Evolutionary conservation across 768 basidiomycete genomes (phyloP).

Genomic region (Mycena crocata): DNA sequence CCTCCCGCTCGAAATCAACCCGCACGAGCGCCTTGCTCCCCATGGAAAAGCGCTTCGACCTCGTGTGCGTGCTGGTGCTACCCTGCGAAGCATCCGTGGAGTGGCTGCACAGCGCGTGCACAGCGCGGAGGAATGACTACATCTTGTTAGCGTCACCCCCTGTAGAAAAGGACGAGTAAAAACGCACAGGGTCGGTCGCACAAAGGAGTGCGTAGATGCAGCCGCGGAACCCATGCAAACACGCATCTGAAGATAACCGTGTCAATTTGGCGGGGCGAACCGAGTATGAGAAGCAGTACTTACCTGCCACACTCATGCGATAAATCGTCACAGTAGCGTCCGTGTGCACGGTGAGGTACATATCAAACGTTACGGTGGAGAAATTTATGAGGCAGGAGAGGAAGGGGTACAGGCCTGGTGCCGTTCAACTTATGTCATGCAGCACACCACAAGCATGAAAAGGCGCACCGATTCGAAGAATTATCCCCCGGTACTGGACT

Average conservation of each 20-base stretch:
- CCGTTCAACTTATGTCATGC: not conserved
- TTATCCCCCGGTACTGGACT: conserved; percentile 3
- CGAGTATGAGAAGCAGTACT: not conserved
- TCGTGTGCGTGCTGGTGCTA: not conserved
- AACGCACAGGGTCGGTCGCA: not conserved
- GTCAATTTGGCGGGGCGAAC: not conserved
- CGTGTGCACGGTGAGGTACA: not conserved
- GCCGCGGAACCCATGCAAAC: not conserved
- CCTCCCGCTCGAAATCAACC: not conserved
- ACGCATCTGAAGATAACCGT: not conserved
- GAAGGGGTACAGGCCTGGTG: conserved; percentile 14
- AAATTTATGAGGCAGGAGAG: conserved; percentile 11
- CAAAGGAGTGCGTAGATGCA: not conserved
- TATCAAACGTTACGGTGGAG: not conserved
- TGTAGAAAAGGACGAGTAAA: not conserved
- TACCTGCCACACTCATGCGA: not conserved
- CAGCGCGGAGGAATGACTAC: not conserved
- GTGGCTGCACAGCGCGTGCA: not conserved
- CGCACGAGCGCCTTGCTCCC: not conserved
- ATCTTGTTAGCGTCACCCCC: not conserved
- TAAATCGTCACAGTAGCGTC: not conserved
- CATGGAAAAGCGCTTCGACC: not conserved
- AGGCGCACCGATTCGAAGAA: conserved; percentile 15
- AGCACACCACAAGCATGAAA: not conserved
- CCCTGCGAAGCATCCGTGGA: not conserved